phyloP scores from a whole-genome alignment of 1,284 basidiomycete species.

The Ganoderma multipileum region DNA sequence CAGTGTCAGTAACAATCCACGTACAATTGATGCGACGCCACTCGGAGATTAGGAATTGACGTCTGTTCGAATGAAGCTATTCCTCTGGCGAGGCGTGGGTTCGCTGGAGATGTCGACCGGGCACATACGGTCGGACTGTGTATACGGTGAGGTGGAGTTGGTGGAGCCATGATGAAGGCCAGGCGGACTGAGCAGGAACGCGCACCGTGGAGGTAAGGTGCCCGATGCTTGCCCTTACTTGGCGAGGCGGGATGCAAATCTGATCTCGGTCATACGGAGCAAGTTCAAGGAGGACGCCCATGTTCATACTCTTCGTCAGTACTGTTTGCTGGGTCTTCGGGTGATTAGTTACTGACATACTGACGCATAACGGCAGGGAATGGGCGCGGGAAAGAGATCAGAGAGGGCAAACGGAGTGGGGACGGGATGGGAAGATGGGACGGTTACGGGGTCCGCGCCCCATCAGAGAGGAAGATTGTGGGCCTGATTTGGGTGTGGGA shows the following conservation, averaged over 20 bases:
- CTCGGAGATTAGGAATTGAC: neutral
- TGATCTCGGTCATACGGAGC: neutral
- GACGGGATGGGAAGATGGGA: neutral
- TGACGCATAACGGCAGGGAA: neutral
- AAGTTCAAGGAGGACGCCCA: neutral
- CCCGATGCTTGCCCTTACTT: neutral
- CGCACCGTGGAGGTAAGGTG: neutral
- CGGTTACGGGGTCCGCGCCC: slow-evolving; percentile 5
- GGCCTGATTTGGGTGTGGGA: slow-evolving; percentile 5
- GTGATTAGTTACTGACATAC: neutral
- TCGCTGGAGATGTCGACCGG: neutral
- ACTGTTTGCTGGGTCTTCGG: neutral
- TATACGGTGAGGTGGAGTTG: neutral
- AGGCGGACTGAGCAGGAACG: neutral
- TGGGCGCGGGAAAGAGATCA: neutral
- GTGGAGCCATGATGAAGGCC: neutral
- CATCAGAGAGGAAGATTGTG: slow-evolving; percentile 4
- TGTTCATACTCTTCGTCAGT: too few relatives aligned
- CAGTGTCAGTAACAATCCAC: neutral
- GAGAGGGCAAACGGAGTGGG: neutral
- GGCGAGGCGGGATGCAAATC: neutral
- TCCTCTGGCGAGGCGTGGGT: neutral
- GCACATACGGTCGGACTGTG: neutral
- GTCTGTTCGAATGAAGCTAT: neutral
- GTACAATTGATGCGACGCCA: neutral